Percentiles rank a stretch among this genome's conserved stretches.
Conservation (phyloP, 192 early-diverging fungal genomes). For the Haplosporangium gracile region DNA sequence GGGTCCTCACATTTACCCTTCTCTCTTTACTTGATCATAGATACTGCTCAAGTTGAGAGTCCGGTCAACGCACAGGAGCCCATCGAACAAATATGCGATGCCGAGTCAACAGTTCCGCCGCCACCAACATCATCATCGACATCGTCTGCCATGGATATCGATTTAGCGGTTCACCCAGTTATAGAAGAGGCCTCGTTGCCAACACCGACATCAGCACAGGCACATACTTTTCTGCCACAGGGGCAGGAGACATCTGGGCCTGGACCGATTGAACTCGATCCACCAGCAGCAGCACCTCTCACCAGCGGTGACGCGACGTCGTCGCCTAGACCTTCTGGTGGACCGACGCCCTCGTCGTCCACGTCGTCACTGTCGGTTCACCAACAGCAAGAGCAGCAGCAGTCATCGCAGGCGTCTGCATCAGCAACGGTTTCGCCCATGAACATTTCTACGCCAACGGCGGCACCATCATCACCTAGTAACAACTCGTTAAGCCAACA, state of each 20-base stretch:
- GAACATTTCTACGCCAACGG: constrained; percentile 17
- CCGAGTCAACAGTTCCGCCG: background rate
- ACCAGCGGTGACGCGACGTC: background rate
- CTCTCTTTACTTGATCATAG: constrained; percentile 8
- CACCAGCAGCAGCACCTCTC: background rate
- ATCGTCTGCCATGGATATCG: background rate
- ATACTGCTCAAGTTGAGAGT: constrained; percentile 8
- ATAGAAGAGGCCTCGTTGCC: background rate
- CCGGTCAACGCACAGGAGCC: background rate
- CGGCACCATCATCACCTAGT: background rate
- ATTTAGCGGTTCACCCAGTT: background rate
- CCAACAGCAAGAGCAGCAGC: background rate
- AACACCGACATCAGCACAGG: constrained; percentile 21
- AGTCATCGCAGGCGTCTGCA: background rate
- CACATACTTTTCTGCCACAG: constrained; percentile 27
- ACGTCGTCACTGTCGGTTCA: background rate
- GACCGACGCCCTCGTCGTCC: background rate
- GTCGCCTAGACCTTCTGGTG: background rate
- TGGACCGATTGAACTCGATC: constrained; percentile 14
- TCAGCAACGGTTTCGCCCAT: constrained; percentile 30
- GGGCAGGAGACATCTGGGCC: background rate
- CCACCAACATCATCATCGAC: constrained; percentile 6
- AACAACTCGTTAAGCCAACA: constrained; percentile 28
- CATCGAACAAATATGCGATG: constrained; percentile 16
- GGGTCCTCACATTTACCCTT: background rate